Base-by-base conservation (phyloP, 192 early-diverging fungal genomes). In the Coemansia sp. region DNA sequence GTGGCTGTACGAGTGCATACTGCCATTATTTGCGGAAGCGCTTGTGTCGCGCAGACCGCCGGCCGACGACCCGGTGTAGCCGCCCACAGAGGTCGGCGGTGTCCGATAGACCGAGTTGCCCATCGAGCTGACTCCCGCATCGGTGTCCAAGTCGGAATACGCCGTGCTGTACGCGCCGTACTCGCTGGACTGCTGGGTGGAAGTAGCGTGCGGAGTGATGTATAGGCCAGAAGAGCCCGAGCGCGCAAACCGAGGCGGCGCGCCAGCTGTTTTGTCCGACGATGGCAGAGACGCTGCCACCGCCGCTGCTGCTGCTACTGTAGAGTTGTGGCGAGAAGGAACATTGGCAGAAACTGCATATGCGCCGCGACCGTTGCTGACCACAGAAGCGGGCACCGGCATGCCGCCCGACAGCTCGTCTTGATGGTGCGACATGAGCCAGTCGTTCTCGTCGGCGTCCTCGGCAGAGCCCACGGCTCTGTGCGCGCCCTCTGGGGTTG, bases 101-200 rank as follows among this genome's bases (percentile, higher is more conserved):
- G 77, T 80, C 61, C 77, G 71, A 58, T 80, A 80, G 16, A 68
- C 68, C 56, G 77, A 80, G 59, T 80, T 73, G 55, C 68, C 66
- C 14, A 69, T 62, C 24, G 69, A 68, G 74, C 74, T 77, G 64
- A 71, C 69, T n/a, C 64, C 76, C 10, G 71, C 68, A 20, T 74
- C 77, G 3, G 77, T 80, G 35, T 67, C 77, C 23, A 80, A 57
- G 47, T 80, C 77, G 3, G 77, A 74, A 34, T 67, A 71, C 36
- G 67, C 57, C 6, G 70, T 49, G 36, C 56, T 69, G 61, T 69
- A 69, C 19, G 69, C 61, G 24, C 65, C 75, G 35, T 48, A 58
- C 20, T 69, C 70, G 57, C 75, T 72, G 52, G 50, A 57, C 55
- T 59, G 64, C 24, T 3, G 35, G 6, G 13, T 34, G 47, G 45